Percentiles rank a stretch among this genome's conserved stretches.
These are phyloP conservation scores for Cutaneotrichosporon sp. DNA, from an alignment of 1,284 basidiomycete genomes.

Conservation along the genomic window DNA sequence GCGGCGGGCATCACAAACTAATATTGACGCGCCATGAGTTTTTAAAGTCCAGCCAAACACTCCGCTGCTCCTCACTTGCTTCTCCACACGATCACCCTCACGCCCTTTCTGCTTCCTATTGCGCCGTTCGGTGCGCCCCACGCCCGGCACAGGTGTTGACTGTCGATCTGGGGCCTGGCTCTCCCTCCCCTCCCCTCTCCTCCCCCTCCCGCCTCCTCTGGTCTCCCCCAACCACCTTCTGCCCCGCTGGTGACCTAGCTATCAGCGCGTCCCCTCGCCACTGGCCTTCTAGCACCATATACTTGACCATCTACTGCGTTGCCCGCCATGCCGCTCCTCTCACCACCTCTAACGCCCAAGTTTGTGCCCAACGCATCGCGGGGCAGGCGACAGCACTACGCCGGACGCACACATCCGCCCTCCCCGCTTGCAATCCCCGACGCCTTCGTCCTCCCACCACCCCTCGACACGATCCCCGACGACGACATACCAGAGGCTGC, in stretches of 20 bases:
- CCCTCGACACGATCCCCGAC: slow-evolving; percentile 21
- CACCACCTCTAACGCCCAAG: background rate
- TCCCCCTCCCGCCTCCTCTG: too few relatives aligned
- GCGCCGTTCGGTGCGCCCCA: background rate
- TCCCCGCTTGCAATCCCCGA: slow-evolving; percentile 18
- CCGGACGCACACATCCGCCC: slow-evolving; percentile 9
- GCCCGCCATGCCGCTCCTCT: background rate
- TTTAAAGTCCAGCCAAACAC: background rate
- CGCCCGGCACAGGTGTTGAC: background rate
- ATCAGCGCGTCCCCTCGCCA: background rate
- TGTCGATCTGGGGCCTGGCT: background rate
- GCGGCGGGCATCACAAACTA: background rate
- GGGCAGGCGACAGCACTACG: slow-evolving; percentile 1
- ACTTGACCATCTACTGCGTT: background rate
- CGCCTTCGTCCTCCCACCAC: slow-evolving; percentile 19
- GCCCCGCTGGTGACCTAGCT: background rate
- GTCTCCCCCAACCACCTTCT: too few relatives aligned
- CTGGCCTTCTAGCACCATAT: background rate
- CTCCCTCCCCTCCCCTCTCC: background rate
- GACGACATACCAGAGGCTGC: slow-evolving; percentile 20
- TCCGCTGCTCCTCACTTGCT: background rate
- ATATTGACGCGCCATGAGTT: background rate
- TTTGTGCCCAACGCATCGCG: background rate
- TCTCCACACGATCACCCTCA: background rate
- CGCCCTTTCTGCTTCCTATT: background rate